Percentiles rank a stretch among this genome's conserved stretches.
These are phyloP conservation scores for Pezicula carpinea DNA, from an alignment of 2,329 filamentous ascomycete species.

Conservation along the genomic window DNA sequence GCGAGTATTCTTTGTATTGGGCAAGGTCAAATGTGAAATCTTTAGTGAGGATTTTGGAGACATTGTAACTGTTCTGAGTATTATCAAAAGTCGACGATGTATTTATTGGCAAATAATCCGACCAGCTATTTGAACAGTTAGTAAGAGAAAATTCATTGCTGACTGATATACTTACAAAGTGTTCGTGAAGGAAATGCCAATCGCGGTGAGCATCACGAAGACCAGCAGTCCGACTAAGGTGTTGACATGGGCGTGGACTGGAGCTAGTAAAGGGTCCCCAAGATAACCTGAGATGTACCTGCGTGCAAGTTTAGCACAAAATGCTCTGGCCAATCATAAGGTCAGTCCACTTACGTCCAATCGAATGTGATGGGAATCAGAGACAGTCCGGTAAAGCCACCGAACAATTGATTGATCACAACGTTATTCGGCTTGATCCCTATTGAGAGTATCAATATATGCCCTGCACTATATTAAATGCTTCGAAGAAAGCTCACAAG, in stretches of 20 bases:
- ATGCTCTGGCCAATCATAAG: neutral
- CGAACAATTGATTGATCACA: conserved; percentile 69
- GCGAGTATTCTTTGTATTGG: conserved; percentile 64
- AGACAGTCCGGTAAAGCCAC: conserved; percentile 59
- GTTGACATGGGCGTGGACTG: conserved; percentile 71
- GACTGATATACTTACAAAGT: conserved; percentile 33
- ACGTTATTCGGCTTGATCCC: conserved; percentile 62
- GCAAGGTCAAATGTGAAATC: conserved; percentile 58
- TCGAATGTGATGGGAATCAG: conserved; percentile 68
- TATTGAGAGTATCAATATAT: neutral
- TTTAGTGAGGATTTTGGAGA: conserved; percentile 53
- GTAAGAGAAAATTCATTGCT: neutral
- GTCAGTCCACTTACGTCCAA: conserved; percentile 55
- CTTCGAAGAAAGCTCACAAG: conserved; percentile 37
- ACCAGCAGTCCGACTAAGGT: conserved; percentile 61
- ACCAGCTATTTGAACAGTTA: conserved; percentile 41
- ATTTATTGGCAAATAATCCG: conserved; percentile 61
- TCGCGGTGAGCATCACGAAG: conserved; percentile 58
- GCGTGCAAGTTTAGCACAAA: neutral
- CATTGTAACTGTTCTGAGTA: conserved; percentile 58
- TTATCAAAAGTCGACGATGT: conserved; percentile 71
- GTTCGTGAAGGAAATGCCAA: conserved; percentile 59
- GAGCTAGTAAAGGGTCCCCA: conserved; percentile 58
- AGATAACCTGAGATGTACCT: conserved; percentile 39
- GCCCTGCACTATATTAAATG: too few relatives aligned